Evolutionary conservation across 331 rosid species (phyloP), one percentile per base, ranked within the genome.

Genomic region (Dryas integrifolia): DNA sequence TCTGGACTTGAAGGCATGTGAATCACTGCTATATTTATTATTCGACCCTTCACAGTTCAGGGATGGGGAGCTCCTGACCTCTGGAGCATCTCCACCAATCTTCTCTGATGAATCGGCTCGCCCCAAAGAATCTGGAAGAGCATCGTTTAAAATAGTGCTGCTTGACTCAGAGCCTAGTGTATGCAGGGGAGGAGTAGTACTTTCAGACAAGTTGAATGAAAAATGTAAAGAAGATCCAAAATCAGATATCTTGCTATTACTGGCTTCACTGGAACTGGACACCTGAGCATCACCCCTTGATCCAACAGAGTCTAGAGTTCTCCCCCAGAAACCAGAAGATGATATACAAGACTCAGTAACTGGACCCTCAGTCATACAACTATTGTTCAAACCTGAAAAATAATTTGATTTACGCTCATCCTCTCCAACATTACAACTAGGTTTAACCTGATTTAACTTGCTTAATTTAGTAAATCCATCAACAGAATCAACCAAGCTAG

Each of bases 291-390:
- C 82, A n/a, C 49, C 79, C 51, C 69, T 26, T 40, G 76, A 70
- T 73, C 67, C 83, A 53, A 51, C 11, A 11, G 74, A 67, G 58
- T 86, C 77, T 11, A 88, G 85, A 76, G 87, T 59, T 61, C 77
- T 77, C 52, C 83, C 88, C 97, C 97, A 89, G 70, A 91, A 95
- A 68, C 81, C 89, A 75, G 97, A 85, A 79, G 92, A 77, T n/a
- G 76, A 66, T 10, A 52, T 39, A 39, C 82, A 59, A 57, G 86
- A 77, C 70, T 85, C 80, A 18, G 63, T 39, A 78, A 55, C 70
- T 35, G 80, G 67, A 77, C 65, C 88, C 75, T 79, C 83, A 59
- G 43, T 26, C 45, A 43, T 48, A 60, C n/a, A 63, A 73, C 50
- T 58, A 26, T 30, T 26, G 35, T 74, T 76, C 53, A 60, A 73